Percentiles rank a stretch among this genome's conserved stretches.
Conservation (phyloP, 164 flowering plant species). For the Euptelea pleiosperma region DNA sequence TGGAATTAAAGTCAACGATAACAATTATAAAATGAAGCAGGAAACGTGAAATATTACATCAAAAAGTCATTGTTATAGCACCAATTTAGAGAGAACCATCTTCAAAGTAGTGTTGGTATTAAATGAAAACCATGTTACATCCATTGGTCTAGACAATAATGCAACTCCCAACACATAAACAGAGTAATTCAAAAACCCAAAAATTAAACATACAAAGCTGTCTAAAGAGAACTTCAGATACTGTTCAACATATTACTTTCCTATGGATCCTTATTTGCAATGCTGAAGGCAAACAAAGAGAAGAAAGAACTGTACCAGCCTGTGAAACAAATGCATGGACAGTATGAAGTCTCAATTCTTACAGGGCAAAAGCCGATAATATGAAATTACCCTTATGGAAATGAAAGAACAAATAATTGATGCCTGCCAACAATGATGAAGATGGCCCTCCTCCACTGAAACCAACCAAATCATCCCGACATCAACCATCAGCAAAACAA, state of each 20-base stretch:
- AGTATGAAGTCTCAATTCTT: background rate
- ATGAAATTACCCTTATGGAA: background rate
- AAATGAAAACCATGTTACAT: slow-evolving; percentile 1
- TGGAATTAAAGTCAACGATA: too few relatives aligned
- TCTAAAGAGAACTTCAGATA: background rate
- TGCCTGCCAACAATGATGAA: background rate
- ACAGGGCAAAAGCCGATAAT: background rate
- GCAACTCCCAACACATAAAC: background rate
- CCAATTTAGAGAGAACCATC: background rate
- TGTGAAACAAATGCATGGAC: background rate
- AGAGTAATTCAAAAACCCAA: background rate
- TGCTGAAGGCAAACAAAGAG: background rate
- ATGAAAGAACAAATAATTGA: background rate
- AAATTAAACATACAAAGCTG: background rate
- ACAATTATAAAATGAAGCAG: background rate
- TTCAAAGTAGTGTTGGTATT: background rate
- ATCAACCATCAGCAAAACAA: background rate
- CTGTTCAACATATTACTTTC: slow-evolving; percentile 4
- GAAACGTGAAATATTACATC: background rate
- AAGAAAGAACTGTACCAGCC: background rate
- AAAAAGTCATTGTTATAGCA: background rate
- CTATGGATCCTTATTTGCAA: background rate
- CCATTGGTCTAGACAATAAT: background rate
- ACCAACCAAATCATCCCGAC: background rate
- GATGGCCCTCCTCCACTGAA: too few relatives aligned